A percentile compares a stretch with the other conserved stretches of the same genome.
These are phyloP conservation scores for Solanum bulbocastanum DNA, from an alignment of 257 asterid species.

Conservation along the genomic window DNA sequence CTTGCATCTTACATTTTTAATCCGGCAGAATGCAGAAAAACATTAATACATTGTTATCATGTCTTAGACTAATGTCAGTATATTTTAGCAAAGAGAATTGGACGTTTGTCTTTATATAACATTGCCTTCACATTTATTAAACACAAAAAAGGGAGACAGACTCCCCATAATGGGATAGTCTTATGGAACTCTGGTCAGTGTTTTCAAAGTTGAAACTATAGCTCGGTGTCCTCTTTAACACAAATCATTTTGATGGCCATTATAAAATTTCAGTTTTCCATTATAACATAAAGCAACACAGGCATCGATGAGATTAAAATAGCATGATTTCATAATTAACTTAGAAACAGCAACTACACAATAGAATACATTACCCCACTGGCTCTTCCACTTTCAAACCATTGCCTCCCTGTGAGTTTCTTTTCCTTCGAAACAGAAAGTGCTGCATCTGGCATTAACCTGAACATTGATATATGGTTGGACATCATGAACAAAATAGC, in stretches of 20 bases:
- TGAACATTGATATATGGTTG: constrained; percentile 14
- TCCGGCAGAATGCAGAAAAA: not conserved
- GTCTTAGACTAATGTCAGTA: not conserved
- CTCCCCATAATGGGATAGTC: not conserved
- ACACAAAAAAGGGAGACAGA: not conserved
- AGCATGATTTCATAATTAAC: not conserved
- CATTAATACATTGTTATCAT: no score
- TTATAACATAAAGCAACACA: not conserved
- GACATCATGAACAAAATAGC: not conserved
- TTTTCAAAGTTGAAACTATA: not conserved
- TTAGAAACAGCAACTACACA: not conserved
- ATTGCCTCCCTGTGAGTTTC: constrained; percentile 82
- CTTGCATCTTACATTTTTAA: not conserved
- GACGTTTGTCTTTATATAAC: not conserved
- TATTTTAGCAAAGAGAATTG: not conserved
- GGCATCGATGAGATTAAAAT: not conserved
- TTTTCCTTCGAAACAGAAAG: constrained; percentile 83
- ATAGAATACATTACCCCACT: constrained; percentile 28
- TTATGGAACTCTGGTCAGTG: not conserved
- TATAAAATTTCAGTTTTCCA: not conserved
- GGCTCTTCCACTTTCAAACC: constrained; percentile 91
- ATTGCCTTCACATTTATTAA: not conserved
- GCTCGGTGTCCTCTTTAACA: not conserved
- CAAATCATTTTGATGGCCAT: not conserved
- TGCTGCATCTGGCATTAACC: constrained; percentile 97